These are phyloP conservation scores for Cladosporium sphaerospermum DNA, from an alignment of 2,329 filamentous ascomycete species.

Conservation along the genomic window DNA sequence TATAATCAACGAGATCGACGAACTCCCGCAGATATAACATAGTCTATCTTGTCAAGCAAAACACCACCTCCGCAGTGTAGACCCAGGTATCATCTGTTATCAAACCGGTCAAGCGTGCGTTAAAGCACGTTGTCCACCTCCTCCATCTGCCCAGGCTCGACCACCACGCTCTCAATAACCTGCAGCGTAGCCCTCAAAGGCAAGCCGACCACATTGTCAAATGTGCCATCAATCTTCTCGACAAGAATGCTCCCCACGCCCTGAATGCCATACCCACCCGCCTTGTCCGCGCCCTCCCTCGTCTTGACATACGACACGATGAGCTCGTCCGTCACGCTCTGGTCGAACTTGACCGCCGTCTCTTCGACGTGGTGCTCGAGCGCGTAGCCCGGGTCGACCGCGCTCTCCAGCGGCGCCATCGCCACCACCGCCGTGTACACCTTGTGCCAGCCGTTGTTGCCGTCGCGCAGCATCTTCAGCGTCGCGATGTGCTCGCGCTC, in stretches of 20 bases:
- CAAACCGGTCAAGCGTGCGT: no score
- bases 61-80: no score
- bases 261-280: constrained; percentile 91
- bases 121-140: constrained; percentile 37
- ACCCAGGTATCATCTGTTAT: no score
- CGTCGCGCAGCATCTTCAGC: constrained; percentile 75
- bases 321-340: constrained; percentile 67
- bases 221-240: constrained; percentile 79
- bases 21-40: no score
- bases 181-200: constrained; percentile 72
- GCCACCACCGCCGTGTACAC: constrained; percentile 80
- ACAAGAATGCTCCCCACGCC: constrained; percentile 80
- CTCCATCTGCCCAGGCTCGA: constrained; percentile 59
- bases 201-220: constrained; percentile 91
- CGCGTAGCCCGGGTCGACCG: constrained; percentile 77
- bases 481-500: constrained; percentile 78
- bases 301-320: constrained; percentile 75
- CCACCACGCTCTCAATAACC: constrained; percentile 80
- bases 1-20: no score
- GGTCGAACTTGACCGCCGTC: constrained; percentile 82
- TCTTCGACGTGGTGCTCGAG: constrained; percentile 79
- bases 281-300: constrained; percentile 90
- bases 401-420: constrained; percentile 76
- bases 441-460: constrained; percentile 56
- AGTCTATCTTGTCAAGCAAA: no score